These are phyloP conservation scores for Backusella psychrophila DNA, from an alignment of 192 early-diverging fungal species.

Conservation along the genomic window DNA sequence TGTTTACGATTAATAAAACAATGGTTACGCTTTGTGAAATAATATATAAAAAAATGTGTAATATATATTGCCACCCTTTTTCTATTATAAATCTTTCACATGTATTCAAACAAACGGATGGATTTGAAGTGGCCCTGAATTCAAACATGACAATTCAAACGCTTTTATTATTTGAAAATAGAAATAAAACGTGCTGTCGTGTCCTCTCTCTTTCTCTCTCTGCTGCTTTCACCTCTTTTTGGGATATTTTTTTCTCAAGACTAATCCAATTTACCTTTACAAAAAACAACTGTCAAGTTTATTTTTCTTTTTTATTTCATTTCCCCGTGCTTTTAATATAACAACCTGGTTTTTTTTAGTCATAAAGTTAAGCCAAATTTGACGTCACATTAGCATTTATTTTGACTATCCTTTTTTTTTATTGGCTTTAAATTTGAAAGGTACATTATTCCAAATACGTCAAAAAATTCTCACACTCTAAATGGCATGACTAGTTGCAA, in stretches of 20 bases:
- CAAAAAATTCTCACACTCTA: not conserved
- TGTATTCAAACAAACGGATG: not conserved
- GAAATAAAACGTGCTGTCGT: not conserved
- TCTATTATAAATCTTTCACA: not conserved
- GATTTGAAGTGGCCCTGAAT: not conserved
- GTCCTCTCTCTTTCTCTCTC: no score
- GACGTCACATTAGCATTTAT: not conserved
- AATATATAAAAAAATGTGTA: not conserved
- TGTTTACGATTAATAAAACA: not conserved
- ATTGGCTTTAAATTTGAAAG: not conserved
- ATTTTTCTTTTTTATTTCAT: not conserved
- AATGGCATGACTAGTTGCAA: not conserved
- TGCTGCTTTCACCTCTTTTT: no score
- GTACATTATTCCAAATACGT: not conserved
- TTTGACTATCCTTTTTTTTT: not conserved
- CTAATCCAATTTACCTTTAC: not conserved
- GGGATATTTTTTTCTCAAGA: no score
- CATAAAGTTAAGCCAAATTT: conserved; percentile 2
- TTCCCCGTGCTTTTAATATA: not conserved
- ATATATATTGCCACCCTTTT: not conserved
- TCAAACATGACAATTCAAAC: no score
- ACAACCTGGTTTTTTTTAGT: not conserved
- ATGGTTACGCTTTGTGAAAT: not conserved
- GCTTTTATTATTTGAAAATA: no score
- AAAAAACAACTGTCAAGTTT: not conserved